Conservation (phyloP, 176 grass and related monocot species). For the Phoenix roebelenii region DNA sequence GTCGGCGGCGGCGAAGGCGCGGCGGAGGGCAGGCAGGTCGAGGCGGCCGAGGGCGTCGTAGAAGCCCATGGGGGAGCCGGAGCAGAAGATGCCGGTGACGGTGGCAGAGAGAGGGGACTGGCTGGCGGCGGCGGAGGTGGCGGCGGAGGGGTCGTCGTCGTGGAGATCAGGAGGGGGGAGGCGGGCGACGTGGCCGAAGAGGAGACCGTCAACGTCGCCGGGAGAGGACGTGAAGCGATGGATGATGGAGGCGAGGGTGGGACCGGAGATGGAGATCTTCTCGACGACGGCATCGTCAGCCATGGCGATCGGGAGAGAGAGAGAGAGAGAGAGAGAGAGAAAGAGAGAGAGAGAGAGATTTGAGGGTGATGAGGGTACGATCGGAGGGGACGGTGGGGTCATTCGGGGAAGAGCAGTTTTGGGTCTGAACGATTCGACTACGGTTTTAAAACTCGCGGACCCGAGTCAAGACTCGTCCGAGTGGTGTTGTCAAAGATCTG, state of each 20-base stretch:
- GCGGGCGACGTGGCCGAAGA: conserved; percentile 31
- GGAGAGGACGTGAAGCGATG: conserved; percentile 35
- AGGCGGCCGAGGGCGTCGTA: conserved; percentile 34
- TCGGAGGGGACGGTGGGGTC: too few species aligned
- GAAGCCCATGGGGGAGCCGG: conserved; percentile 28
- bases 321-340: too few species aligned
- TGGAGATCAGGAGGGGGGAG: conserved; percentile 24
- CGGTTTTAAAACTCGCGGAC: too few species aligned
- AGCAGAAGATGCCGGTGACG: conserved; percentile 40
- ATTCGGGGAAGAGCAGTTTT: too few species aligned
- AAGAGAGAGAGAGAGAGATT: too few species aligned
- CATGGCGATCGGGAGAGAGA: too few species aligned
- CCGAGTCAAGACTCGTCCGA: too few species aligned
- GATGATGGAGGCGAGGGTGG: conserved; percentile 45
- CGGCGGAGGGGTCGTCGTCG: conserved; percentile 21
- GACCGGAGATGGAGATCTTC: conserved; percentile 58
- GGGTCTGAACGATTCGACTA: too few species aligned
- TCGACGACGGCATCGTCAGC: background rate
- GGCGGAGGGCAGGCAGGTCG: background rate
- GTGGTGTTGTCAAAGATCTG: too few species aligned
- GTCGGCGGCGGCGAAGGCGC: background rate
- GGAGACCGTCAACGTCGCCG: conserved; percentile 48
- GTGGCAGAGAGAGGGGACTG: conserved; percentile 14
- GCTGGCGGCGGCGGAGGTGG: conserved; percentile 12
- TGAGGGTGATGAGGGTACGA: too few species aligned